Conservation (phyloP, 805 yeast species). For the Candida jianshihensis region DNA sequence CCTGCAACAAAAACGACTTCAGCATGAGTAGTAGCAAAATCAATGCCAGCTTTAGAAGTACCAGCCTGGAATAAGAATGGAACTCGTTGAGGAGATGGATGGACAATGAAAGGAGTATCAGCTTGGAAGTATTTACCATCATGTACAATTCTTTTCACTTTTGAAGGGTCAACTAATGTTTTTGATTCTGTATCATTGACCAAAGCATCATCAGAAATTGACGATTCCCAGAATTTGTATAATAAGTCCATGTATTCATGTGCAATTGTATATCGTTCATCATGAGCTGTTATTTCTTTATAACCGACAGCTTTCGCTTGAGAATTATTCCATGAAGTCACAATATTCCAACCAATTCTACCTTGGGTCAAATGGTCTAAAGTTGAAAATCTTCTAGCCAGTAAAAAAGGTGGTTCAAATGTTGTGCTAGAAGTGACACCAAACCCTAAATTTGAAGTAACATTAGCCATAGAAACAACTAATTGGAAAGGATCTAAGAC, state of each 20-base stretch:
- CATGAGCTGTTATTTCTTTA: constrained; percentile 30
- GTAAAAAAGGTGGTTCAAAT: constrained; percentile 35
- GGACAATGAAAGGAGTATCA: constrained; percentile 33
- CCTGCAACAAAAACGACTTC: constrained; percentile 34
- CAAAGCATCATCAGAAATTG: constrained; percentile 34
- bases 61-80: constrained; percentile 41
- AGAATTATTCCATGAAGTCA: constrained; percentile 35
- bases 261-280: constrained; percentile 34
- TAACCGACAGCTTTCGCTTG: constrained; percentile 34
- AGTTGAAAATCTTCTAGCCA: constrained; percentile 35
- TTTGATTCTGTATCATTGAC: constrained; percentile 18
- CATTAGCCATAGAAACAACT: constrained; percentile 33
- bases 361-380: constrained; percentile 37
- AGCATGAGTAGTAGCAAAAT: constrained; percentile 37
- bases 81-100: constrained; percentile 33
- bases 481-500: constrained; percentile 28
- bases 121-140: constrained; percentile 33
- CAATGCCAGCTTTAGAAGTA: constrained; percentile 32
- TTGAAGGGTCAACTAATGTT: constrained; percentile 28
- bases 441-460: constrained; percentile 31
- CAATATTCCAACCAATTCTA: constrained; percentile 41
- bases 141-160: constrained; percentile 31
- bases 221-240: constrained; percentile 31
- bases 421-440: constrained; percentile 37
- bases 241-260: constrained; percentile 35